These are phyloP conservation scores for Hypoxylon sp. DNA, from an alignment of 2,329 filamentous ascomycete species.

Conservation along the genomic window DNA sequence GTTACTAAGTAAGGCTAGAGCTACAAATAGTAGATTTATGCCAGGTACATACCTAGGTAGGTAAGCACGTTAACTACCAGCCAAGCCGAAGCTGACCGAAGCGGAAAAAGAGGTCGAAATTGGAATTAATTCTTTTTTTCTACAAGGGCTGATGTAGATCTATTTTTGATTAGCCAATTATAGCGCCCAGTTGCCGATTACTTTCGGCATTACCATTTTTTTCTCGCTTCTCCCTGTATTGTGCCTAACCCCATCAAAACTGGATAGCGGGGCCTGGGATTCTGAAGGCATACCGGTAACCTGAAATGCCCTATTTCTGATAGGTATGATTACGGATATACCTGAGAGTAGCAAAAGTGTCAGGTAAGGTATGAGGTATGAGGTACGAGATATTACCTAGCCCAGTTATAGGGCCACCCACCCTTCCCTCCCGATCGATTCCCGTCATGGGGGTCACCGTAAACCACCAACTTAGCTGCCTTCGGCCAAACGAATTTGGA, in stretches of 20 bases:
- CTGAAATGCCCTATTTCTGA: background rate
- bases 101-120: background rate
- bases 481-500: conserved; percentile 13
- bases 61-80: background rate
- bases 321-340: background rate
- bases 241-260: conserved; percentile 22
- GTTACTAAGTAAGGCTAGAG: background rate
- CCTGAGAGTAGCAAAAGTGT: no score
- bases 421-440: background rate
- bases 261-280: conserved; percentile 27
- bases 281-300: background rate
- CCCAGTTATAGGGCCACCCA: background rate
- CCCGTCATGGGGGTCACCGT: background rate
- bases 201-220: background rate
- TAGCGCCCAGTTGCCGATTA: background rate
- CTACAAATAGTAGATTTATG: background rate
- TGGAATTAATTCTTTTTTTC: background rate
- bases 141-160: background rate
- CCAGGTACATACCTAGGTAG: background rate
- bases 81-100: background rate
- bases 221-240: background rate
- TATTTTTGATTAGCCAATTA: background rate
- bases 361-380: background rate
- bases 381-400: background rate
- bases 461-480: conserved; percentile 1